Evolutionary conservation across 2,329 filamentous ascomycete genomes (phyloP).

Genomic region (Atkinsonella hypoxylon): DNA sequence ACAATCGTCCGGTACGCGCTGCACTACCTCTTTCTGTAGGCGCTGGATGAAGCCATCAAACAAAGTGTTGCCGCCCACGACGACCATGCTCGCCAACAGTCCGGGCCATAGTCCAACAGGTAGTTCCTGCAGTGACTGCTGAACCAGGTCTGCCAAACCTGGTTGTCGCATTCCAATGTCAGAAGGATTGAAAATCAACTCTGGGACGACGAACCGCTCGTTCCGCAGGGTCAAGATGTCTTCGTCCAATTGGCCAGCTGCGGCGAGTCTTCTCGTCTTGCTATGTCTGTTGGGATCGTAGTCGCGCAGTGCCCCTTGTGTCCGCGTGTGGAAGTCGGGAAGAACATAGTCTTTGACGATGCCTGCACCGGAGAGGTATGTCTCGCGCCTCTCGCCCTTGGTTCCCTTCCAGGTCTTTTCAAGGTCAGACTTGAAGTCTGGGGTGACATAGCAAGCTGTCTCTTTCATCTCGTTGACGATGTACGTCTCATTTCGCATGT

Average conservation of each 20-base stretch:
- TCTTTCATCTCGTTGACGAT: slow-evolving; percentile 97
- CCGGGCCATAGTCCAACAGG: slow-evolving; percentile 77
- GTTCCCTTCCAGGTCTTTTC: slow-evolving; percentile 77
- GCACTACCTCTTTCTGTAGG: slow-evolving; percentile 61
- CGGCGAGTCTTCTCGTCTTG: slow-evolving; percentile 32
- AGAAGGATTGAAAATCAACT: slow-evolving; percentile 74
- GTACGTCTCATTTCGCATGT: slow-evolving; percentile 87
- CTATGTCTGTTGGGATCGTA: slow-evolving; percentile 59
- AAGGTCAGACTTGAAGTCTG: slow-evolving; percentile 65
- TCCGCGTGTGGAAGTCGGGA: slow-evolving; percentile 57
- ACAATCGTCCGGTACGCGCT: slow-evolving; percentile 63
- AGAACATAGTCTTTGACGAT: slow-evolving; percentile 87
- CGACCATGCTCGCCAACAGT: slow-evolving; percentile 73
- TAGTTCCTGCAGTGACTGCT: slow-evolving; percentile 62
- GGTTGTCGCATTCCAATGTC: slow-evolving; percentile 79
- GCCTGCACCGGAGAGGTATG: slow-evolving; percentile 37
- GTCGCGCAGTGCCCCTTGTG: slow-evolving; percentile 59
- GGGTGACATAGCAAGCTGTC: slow-evolving; percentile 68
- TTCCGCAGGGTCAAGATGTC: slow-evolving; percentile 81
- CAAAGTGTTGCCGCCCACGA: slow-evolving; percentile 75
- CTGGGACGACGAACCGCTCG: slow-evolving; percentile 82
- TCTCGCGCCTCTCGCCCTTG: slow-evolving; percentile 40
- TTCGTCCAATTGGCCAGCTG: slow-evolving; percentile 40
- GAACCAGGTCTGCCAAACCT: slow-evolving; percentile 70
- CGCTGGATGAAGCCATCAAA: slow-evolving; percentile 74